phyloP scores from a whole-genome alignment of 495 filamentous ascomycete species.

The Talaromyces thailandensis region DNA sequence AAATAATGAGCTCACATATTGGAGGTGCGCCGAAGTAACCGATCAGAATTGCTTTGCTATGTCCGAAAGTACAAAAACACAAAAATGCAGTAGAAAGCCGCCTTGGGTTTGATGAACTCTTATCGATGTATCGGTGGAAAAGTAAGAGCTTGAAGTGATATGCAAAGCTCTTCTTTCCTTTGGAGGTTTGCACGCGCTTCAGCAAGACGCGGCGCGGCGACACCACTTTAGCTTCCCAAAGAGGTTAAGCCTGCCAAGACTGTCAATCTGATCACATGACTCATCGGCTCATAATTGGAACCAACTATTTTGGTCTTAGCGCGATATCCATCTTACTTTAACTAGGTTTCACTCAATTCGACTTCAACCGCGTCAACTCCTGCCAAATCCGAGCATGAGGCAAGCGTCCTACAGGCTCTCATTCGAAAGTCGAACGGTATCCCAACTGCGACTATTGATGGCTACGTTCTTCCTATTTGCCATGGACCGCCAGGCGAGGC shows the following conservation, averaged over 20 bases:
- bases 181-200: not conserved
- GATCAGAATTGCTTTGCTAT: not conserved
- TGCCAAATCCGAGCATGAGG: not conserved
- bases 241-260: not conserved
- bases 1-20: conserved; percentile 25
- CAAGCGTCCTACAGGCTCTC: not conserved
- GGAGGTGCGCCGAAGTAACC: conserved; percentile 19
- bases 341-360: too few species aligned
- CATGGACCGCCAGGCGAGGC: not conserved
- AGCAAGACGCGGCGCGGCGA: not conserved
- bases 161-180: conserved; percentile 1
- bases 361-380: too few species aligned
- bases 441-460: not conserved
- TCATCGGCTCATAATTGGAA: not conserved
- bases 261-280: not conserved
- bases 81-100: not conserved
- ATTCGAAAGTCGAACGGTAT: not conserved
- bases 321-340: too few species aligned
- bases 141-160: not conserved
- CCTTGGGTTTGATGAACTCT: not conserved
- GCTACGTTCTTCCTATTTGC: not conserved
- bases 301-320: not conserved
- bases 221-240: conserved; percentile 3
- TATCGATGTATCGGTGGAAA: not conserved
- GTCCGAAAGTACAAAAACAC: not conserved